Conservation (phyloP, 257 asterid genomes). For the Nicotiana paniculata region DNA sequence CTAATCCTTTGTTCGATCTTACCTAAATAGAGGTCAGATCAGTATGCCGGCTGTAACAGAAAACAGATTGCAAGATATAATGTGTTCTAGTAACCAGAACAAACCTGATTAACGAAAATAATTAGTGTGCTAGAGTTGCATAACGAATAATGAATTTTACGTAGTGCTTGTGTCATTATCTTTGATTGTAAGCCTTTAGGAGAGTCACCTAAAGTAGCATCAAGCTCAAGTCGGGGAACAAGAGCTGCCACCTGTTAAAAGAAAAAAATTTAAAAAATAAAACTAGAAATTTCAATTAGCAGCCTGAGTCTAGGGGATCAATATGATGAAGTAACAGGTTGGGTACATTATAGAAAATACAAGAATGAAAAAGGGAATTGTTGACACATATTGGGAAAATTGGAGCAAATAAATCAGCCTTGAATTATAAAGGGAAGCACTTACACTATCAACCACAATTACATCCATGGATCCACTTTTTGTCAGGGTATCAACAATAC, state of each 20-base stretch:
- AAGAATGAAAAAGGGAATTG: not conserved
- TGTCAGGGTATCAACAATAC: conserved; percentile 86
- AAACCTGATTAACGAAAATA: conserved; percentile 86
- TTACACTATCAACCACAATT: conserved; percentile 93
- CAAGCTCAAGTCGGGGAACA: conserved; percentile 75
- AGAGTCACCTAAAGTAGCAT: conserved; percentile 39
- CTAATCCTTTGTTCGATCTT: conserved; percentile 44
- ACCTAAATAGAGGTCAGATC: conserved; percentile 32
- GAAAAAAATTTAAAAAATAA: not conserved
- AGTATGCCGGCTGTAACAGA: not conserved
- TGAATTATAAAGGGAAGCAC: conserved; percentile 20
- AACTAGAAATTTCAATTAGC: too few species aligned
- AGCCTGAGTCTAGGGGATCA: too few species aligned
- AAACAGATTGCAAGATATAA: not conserved
- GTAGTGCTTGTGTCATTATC: conserved; percentile 84
- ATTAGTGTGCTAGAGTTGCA: conserved; percentile 81
- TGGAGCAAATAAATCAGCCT: not conserved
- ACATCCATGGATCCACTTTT: conserved; percentile 83
- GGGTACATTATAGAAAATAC: too few species aligned
- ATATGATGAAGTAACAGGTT: too few species aligned
- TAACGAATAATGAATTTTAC: conserved; percentile 73
- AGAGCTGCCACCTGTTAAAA: conserved; percentile 94
- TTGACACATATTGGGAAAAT: conserved; percentile 4
- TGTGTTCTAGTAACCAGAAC: conserved; percentile 14
- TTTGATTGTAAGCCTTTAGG: conserved; percentile 47